Percentiles rank a stretch among this genome's conserved stretches.
These are phyloP conservation scores for Scalesia atractyloides DNA, from an alignment of 129 eudicot species.

Conservation along the genomic window DNA sequence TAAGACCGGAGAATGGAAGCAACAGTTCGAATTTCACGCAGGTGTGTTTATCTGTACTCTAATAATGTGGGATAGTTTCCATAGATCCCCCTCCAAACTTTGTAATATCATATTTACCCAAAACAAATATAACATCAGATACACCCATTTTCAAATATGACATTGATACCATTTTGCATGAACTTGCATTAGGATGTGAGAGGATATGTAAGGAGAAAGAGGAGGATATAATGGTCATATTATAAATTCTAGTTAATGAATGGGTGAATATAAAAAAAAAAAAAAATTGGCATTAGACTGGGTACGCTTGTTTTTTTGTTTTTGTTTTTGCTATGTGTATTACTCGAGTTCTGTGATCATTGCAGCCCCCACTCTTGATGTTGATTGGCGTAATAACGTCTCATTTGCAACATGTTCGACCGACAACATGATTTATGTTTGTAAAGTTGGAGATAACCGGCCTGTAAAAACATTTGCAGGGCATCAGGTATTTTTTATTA, in stretches of 20 bases:
- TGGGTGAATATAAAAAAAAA: background rate
- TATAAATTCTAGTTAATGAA: background rate
- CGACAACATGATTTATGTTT: slow-evolving; percentile 87
- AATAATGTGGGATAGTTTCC: background rate
- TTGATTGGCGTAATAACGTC: slow-evolving; percentile 90
- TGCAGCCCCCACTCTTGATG: slow-evolving; percentile 95
- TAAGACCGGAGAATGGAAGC: slow-evolving; percentile 91
- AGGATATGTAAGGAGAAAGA: background rate
- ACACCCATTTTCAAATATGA: background rate
- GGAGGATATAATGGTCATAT: background rate
- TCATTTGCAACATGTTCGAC: slow-evolving; percentile 96
- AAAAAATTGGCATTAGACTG: background rate
- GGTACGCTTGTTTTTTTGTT: background rate
- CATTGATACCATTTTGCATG: background rate
- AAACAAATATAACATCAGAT: background rate
- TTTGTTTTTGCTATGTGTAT: background rate
- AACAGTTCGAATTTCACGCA: slow-evolving; percentile 88
- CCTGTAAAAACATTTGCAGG: slow-evolving; percentile 79
- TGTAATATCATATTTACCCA: background rate
- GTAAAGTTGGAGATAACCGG: slow-evolving; percentile 91
- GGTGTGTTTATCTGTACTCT: slow-evolving; percentile 35
- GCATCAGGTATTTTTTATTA: slow-evolving; percentile 56
- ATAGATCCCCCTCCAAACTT: background rate
- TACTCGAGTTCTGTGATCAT: background rate
- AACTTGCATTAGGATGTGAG: background rate